These are phyloP conservation scores for Dactylellina leptospora DNA, from an alignment of 2,329 filamentous ascomycete species.

Conservation along the genomic window DNA sequence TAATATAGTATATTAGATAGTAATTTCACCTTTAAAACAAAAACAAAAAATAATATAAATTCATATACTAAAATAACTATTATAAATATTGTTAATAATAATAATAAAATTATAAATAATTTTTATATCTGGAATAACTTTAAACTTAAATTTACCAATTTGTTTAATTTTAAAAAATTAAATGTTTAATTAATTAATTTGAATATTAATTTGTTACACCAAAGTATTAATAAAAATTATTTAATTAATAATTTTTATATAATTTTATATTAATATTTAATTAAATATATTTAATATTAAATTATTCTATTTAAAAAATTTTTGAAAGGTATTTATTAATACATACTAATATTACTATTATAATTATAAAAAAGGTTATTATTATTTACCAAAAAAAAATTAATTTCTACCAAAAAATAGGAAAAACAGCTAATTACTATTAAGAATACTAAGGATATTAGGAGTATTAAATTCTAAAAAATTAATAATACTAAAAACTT, in stretches of 20 bases:
- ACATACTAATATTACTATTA: not conserved
- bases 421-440: too few relatives aligned
- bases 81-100: not conserved
- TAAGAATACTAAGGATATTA: not conserved
- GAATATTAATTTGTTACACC: not conserved
- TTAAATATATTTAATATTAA: not conserved
- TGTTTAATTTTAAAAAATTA: not conserved
- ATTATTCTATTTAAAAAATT: not conserved
- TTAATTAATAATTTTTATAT: not conserved
- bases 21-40: not conserved
- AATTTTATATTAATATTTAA: not conserved
- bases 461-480: too few relatives aligned
- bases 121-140: not conserved
- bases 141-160: not conserved
- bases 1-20: not conserved
- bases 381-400: not conserved
- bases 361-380: not conserved
- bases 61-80: not conserved
- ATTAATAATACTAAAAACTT: too few relatives aligned
- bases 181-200: not conserved
- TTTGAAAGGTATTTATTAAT: not conserved
- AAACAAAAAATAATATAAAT: not conserved
- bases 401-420: too few relatives aligned
- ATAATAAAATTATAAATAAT: not conserved
- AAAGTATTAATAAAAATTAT: not conserved